These are phyloP conservation scores for Silene latifolia DNA, from an alignment of 148 eudicot species.

Conservation along the genomic window DNA sequence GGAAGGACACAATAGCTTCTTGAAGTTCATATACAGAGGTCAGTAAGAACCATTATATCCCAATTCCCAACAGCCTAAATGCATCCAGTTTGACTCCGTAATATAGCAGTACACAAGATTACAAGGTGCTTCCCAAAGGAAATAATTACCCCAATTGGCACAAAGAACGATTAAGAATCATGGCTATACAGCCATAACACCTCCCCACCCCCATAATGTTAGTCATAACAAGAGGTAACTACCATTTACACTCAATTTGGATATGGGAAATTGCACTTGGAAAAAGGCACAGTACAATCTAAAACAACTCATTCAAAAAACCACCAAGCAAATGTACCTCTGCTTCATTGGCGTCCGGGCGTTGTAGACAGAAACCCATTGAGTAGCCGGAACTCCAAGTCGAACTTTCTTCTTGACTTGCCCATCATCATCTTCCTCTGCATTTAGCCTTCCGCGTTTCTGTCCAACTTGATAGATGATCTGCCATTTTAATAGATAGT, in stretches of 20 bases:
- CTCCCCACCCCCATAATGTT: background rate
- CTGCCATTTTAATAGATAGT: conserved; percentile 20
- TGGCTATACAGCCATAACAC: background rate
- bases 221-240: background rate
- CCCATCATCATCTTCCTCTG: conserved; percentile 69
- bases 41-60: too few relatives aligned
- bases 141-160: background rate
- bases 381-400: conserved; percentile 75
- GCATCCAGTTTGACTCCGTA: background rate
- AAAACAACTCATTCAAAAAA: background rate
- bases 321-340: conserved; percentile 35
- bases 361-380: conserved; percentile 82
- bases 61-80: background rate
- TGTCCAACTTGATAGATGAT: conserved; percentile 75
- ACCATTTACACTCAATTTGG: background rate
- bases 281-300: background rate
- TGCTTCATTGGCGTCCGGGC: conserved; percentile 88
- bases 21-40: too few relatives aligned
- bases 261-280: background rate
- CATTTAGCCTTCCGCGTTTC: conserved; percentile 66
- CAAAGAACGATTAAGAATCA: background rate
- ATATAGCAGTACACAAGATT: too few relatives aligned
- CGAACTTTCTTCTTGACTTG: conserved; percentile 71
- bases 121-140: too few relatives aligned
- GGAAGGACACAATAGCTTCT: too few relatives aligned